Conservation (phyloP, 441 rosid genomes). For the Cnidoscolus chayamansa region DNA sequence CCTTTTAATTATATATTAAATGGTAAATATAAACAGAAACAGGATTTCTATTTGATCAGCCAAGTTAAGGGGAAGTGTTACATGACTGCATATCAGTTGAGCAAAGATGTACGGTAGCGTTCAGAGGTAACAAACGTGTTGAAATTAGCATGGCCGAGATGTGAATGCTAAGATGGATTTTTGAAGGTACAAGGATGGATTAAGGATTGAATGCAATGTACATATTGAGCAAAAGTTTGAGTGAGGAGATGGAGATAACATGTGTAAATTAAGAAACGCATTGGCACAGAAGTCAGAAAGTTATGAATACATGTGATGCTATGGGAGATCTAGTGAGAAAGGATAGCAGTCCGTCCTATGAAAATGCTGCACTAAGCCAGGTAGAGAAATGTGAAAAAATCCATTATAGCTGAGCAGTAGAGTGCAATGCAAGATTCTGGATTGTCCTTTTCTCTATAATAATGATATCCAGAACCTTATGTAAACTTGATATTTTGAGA, state of each 20-base stretch:
- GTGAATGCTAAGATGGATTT: neutral
- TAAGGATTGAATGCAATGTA: neutral
- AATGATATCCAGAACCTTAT: too few relatives aligned
- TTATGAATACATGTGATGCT: too few relatives aligned
- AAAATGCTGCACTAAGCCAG: neutral
- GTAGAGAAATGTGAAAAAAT: neutral
- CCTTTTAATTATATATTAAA: too few relatives aligned
- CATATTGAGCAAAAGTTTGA: neutral
- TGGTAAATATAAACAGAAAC: too few relatives aligned
- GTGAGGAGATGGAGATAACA: neutral
- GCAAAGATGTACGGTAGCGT: neutral
- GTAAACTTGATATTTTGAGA: neutral
- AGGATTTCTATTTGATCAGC: too few relatives aligned
- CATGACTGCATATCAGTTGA: neutral
- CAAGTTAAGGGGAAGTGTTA: too few relatives aligned
- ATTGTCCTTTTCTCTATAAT: neutral
- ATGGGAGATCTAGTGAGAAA: neutral
- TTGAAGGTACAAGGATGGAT: neutral
- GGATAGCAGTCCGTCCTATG: neutral
- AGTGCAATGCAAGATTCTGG: neutral
- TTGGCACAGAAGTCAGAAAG: too few relatives aligned
- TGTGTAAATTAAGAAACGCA: neutral
- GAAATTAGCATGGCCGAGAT: neutral
- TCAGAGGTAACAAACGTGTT: too few relatives aligned
- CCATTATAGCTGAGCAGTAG: neutral